Conservation (phyloP, 83 land plant genomes). For the Diphasiastrum complanatum region DNA sequence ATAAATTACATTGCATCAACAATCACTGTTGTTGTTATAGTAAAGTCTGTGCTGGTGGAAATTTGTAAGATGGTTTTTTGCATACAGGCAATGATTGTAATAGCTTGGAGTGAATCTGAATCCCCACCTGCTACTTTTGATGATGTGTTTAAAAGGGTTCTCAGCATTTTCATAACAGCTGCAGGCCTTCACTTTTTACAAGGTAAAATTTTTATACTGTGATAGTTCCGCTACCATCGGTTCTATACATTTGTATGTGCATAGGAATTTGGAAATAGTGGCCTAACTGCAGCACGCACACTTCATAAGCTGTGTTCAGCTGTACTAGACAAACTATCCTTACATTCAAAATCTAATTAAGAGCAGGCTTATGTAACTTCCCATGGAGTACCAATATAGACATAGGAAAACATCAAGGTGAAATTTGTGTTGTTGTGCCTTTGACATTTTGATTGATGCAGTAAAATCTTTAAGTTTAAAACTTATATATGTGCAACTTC, state of each 20-base stretch:
- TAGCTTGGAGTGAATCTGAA: slow-evolving; percentile 59
- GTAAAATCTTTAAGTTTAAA: background rate
- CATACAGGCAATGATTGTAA: slow-evolving; percentile 67
- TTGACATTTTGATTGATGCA: background rate
- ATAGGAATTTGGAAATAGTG: background rate
- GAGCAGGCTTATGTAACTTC: too few species aligned
- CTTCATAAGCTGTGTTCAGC: too few species aligned
- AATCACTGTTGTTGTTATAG: slow-evolving; percentile 1
- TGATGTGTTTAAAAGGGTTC: slow-evolving; percentile 40
- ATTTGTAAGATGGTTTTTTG: background rate
- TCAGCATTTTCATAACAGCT: slow-evolving; percentile 90
- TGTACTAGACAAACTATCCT: too few species aligned
- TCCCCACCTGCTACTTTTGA: slow-evolving; percentile 42
- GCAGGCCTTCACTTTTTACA: slow-evolving; percentile 76
- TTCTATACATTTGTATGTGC: background rate
- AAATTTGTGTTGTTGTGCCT: background rate
- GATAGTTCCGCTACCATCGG: background rate
- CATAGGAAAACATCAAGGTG: too few species aligned
- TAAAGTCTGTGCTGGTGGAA: background rate
- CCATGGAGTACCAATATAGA: too few species aligned
- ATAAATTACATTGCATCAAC: too few species aligned
- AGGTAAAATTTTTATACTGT: slow-evolving; percentile 48
- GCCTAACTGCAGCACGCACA: too few species aligned
- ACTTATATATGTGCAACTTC: background rate
- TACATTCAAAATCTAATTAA: too few species aligned